A percentile compares a stretch with the other conserved stretches of the same genome.
Evolutionary conservation across 139 green algal species (phyloP).

Genomic region (Coelastrella sp.): DNA sequence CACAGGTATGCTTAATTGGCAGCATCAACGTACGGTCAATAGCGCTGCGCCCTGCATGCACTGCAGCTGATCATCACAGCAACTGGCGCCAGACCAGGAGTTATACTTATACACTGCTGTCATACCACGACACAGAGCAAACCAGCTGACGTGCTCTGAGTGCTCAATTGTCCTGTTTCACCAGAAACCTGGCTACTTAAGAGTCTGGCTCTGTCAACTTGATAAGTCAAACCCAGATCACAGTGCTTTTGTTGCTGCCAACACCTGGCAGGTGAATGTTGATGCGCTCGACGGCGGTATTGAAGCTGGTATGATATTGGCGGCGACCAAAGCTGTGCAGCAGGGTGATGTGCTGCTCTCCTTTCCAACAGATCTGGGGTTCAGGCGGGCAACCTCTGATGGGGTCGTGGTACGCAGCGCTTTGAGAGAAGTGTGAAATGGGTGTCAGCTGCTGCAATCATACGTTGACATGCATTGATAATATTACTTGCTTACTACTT

Average conservation of each 20-base stretch:
- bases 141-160: too few relatives aligned
- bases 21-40: background rate
- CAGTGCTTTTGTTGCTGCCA: background rate
- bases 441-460: background rate
- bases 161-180: too few relatives aligned
- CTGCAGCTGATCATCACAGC: background rate
- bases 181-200: too few relatives aligned
- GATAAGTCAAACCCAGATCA: too few relatives aligned
- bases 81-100: too few relatives aligned
- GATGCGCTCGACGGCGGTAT: background rate
- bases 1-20: background rate
- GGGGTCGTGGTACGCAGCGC: background rate
- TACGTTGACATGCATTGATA: too few relatives aligned
- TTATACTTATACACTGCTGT: too few relatives aligned
- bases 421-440: background rate
- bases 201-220: too few relatives aligned
- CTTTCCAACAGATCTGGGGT: conserved; percentile 25
- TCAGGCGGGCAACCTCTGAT: background rate
- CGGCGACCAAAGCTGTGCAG: background rate
- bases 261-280: conserved; percentile 18
- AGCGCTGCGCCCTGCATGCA: background rate
- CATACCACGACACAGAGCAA: too few relatives aligned
- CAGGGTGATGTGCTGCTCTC: conserved; percentile 13
- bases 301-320: conserved; percentile 8
- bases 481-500: too few relatives aligned